Conservation (phyloP, 169 alveolate species). For the Plasmodium knowlesi region DNA sequence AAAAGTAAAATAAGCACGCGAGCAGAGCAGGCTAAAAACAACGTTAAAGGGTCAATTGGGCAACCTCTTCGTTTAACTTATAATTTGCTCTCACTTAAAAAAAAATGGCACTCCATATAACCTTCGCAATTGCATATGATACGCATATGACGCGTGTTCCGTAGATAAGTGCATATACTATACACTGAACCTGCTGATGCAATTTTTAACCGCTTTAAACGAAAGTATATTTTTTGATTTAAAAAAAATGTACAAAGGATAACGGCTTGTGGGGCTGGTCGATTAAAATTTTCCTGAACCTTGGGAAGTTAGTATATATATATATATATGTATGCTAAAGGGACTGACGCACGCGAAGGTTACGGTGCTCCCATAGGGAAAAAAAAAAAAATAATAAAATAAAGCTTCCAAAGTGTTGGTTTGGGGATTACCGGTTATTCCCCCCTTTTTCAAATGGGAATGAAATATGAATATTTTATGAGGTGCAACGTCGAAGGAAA, state of each 20-base stretch:
- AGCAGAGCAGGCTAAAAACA: not conserved
- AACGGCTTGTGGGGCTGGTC: not conserved
- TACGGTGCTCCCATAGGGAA: not conserved
- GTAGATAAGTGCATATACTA: not conserved
- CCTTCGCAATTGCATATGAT: too few relatives aligned
- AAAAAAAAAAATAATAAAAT: too few relatives aligned
- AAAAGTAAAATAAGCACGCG: not conserved
- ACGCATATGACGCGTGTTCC: not conserved
- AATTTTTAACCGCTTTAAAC: not conserved
- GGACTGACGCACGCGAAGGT: not conserved
- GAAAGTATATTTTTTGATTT: not conserved
- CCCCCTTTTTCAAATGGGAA: not conserved
- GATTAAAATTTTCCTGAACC: not conserved
- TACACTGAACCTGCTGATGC: not conserved
- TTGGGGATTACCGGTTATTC: not conserved
- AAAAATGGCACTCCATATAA: not conserved
- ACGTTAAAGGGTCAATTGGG: not conserved
- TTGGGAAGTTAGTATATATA: not conserved
- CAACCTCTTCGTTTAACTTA: not conserved
- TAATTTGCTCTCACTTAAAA: not conserved
- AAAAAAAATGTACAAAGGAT: not conserved
- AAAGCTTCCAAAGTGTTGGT: not conserved
- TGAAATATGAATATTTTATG: not conserved
- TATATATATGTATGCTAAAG: not conserved
- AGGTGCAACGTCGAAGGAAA: not conserved